phyloP scores from a whole-genome alignment of 805 yeast genomes.

The Saccharomycopsis oosterbeekiorum region DNA sequence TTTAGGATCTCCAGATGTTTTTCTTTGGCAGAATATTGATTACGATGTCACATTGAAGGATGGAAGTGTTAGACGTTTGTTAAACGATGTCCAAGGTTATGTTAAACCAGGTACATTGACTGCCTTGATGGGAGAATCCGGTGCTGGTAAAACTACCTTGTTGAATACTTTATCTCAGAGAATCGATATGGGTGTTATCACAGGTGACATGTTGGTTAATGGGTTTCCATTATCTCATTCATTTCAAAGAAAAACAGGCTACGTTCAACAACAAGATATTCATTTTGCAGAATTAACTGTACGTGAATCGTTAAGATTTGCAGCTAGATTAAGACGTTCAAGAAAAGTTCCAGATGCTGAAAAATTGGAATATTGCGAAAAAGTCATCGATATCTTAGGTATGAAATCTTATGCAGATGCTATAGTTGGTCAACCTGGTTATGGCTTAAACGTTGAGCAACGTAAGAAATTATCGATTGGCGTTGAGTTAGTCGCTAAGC shows the following conservation, averaged over 20 bases:
- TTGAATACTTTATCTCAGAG: constrained; percentile 45
- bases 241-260: constrained; percentile 46
- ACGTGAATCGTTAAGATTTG: constrained; percentile 41
- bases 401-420: constrained; percentile 48
- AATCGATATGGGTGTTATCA: constrained; percentile 44
- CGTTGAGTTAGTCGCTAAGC: constrained; percentile 46
- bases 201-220: constrained; percentile 50
- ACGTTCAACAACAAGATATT: constrained; percentile 52
- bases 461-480: constrained; percentile 46
- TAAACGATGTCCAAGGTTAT: constrained; percentile 39
- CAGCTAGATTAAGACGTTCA: constrained; percentile 41
- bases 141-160: constrained; percentile 53
- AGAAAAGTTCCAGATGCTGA: constrained; percentile 31
- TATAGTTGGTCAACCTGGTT: constrained; percentile 36
- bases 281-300: constrained; percentile 43
- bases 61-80: constrained; percentile 27
- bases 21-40: constrained; percentile 49
- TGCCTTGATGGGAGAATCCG: constrained; percentile 54
- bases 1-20: constrained; percentile 32
- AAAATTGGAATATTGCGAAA: constrained; percentile 43
- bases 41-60: constrained; percentile 41
- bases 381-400: constrained; percentile 38
- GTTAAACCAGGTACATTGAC: constrained; percentile 59
- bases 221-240: constrained; percentile 39
- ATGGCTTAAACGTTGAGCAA: constrained; percentile 46